Evolutionary conservation across 768 basidiomycete genomes (phyloP), one percentile per base, ranked within the genome.

Genomic region (Lactifluus subvellereus): DNA sequence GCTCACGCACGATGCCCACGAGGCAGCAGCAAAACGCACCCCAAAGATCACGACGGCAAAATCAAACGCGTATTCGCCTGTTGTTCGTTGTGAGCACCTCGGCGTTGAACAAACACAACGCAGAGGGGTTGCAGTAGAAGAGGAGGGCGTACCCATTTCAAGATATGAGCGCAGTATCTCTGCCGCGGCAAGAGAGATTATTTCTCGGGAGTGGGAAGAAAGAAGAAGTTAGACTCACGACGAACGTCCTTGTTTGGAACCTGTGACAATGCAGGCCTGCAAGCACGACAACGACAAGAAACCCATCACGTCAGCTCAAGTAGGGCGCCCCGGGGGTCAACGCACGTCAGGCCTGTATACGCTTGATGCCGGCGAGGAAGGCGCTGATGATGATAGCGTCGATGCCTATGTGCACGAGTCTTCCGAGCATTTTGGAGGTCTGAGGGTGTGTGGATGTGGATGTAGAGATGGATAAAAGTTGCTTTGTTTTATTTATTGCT

Each of bases 221-320:
- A 10, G 54, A 16, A 58, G 22, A 13, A 22, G 20, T 6, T 16
- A 82, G 27, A 27, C 91, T 75, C 73, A 94, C 92, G 86, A 49
- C 92, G 86, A 35, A 94, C 70, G 69, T 95, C 92, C 73, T 94
- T 95, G 80, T 94, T 94, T 3, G 89, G 87, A 1, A 95, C 86
- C 68, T 83, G 82, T 4, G 82, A 76, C 10, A 95, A 74, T 16
- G 86, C 86, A 45, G 89, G 91, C 10, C 91, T 94, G 32, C 22
- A 18, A 61, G 2, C 27, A 27, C 27, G 27, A 27, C 27, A 27
- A 27, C 27, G 27, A 27, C 27, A 27, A n/a, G 49, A 5, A 38
- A 18, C 33, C 40, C 32, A 35, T 33, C n/a, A 37, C 14, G 30
- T 51, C 35, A 38, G 37, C 11, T 49, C 14, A 47, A 22, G 4